Evolutionary conservation across 1,284 basidiomycete species (phyloP), one percentile per base, ranked within the genome.

Genomic region (Ceratobasidium sp.): DNA sequence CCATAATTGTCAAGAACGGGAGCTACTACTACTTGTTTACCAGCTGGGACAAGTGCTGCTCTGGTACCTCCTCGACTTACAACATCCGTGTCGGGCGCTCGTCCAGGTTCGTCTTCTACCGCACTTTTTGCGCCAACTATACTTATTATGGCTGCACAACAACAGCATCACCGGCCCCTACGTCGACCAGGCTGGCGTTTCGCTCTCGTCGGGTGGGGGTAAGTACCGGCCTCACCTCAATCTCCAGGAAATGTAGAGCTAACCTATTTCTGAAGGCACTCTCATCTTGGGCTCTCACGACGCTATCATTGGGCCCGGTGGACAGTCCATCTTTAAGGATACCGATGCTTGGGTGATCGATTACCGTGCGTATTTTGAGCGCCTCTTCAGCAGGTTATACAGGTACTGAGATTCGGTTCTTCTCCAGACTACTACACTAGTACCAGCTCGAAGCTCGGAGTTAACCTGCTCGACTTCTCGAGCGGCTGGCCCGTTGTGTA

Each of bases 1-100:
- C 70, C 72, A 84, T 83, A 40, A 85, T 90, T 56, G 89, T 83
- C 84, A 86, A 89, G 80, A 82, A 84, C 78, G 86, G 86, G 33
- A 85, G 81, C 60, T 90, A 85, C 82, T 91, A 86, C 83, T 91
- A 91, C 80, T 85, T 91, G 39, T 91, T 91, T 83, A 87, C 87
- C 0, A 88, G 87, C 18, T 91, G 89, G 89, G 90, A 90, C 81
- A 85, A 84, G 0, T 91, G 90, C 83, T 91, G 90, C 84, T 60
- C 82, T 39, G 89, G 90, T 3, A 87, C 86, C 15, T 85, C 83
- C 12, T 89, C 89, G 82, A 91, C 89, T 0, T 91, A 91, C 81
- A 91, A 90, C 81, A 90, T 90, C 77, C 87, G 89, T 15, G 90
- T 91, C 42, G 88, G 88, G 13, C 86, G 90, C 42, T 87, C 89